Percentiles rank a stretch among this genome's conserved stretches.
phyloP scores from a whole-genome alignment of 345 rosid species.

The Crucihimalaya himalaica region DNA sequence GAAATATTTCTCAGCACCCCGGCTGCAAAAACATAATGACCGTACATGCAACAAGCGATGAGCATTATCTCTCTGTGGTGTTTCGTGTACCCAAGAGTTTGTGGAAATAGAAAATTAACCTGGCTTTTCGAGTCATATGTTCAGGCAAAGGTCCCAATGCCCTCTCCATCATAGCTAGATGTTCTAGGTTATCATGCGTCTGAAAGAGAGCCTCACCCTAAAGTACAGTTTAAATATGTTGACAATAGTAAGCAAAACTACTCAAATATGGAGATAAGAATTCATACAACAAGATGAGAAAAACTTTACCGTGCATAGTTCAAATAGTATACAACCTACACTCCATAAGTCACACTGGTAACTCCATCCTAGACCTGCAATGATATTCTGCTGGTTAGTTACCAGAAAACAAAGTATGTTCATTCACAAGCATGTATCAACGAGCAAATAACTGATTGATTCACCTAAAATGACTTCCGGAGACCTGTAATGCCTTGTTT shows the following conservation, averaged over 20 bases:
- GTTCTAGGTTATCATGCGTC: slow-evolving; percentile 85
- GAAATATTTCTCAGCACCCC: slow-evolving; percentile 69
- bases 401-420: neutral
- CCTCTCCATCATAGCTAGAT: slow-evolving; percentile 85
- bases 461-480: slow-evolving; percentile 85
- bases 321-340: slow-evolving; percentile 74
- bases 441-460: slow-evolving; percentile 21
- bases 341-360: slow-evolving; percentile 92
- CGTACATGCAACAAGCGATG: neutral
- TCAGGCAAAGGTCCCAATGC: slow-evolving; percentile 69
- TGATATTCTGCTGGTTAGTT: slow-evolving; percentile 13
- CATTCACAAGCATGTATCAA: neutral
- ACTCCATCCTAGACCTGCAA: slow-evolving; percentile 82
- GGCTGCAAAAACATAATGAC: slow-evolving; percentile 44
- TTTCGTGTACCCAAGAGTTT: neutral
- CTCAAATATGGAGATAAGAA: neutral
- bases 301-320: slow-evolving; percentile 66
- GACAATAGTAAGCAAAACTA: slow-evolving; percentile 12
- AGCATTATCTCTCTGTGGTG: slow-evolving; percentile 7
- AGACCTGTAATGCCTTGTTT: slow-evolving; percentile 86
- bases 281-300: neutral
- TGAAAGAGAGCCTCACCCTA: slow-evolving; percentile 86
- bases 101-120: slow-evolving; percentile 38
- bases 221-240: slow-evolving; percentile 2
- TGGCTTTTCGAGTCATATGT: slow-evolving; percentile 57